phyloP scores from a whole-genome alignment of 2,329 filamentous ascomycete genomes.

The Talaromyces piceae region DNA sequence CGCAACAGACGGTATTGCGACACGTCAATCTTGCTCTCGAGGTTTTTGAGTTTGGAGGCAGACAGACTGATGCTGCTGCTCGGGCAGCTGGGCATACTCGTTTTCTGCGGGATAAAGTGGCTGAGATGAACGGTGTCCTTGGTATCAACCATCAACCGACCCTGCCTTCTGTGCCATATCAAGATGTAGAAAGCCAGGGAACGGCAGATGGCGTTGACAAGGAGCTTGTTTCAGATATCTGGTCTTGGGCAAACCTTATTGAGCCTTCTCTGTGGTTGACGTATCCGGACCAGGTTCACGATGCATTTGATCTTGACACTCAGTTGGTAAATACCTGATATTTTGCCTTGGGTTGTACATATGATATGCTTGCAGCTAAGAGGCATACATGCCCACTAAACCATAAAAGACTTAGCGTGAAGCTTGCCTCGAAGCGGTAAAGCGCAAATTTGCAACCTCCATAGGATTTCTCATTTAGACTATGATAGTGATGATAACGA shows the following conservation, averaged over 20 bases:
- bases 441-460: background rate
- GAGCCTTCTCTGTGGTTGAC: background rate
- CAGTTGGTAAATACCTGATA: background rate
- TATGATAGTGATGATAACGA: background rate
- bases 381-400: background rate
- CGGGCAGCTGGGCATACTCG: background rate
- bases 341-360: no score
- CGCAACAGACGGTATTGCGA: background rate
- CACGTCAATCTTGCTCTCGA: background rate
- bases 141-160: background rate
- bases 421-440: background rate
- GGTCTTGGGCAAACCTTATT: background rate
- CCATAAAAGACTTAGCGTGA: background rate
- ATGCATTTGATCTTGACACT: background rate
- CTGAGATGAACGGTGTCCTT: slow-evolving; percentile 10
- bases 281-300: background rate
- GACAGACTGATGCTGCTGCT: background rate
- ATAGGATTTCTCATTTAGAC: background rate
- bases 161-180: background rate
- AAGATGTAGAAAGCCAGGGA: background rate
- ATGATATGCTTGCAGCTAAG: no score
- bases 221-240: background rate
- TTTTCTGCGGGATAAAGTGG: background rate
- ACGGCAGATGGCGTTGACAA: background rate
- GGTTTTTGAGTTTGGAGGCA: background rate